These are phyloP conservation scores for Auxenochlorella protothecoides DNA, from an alignment of 139 green algal species.

Conservation along the genomic window DNA sequence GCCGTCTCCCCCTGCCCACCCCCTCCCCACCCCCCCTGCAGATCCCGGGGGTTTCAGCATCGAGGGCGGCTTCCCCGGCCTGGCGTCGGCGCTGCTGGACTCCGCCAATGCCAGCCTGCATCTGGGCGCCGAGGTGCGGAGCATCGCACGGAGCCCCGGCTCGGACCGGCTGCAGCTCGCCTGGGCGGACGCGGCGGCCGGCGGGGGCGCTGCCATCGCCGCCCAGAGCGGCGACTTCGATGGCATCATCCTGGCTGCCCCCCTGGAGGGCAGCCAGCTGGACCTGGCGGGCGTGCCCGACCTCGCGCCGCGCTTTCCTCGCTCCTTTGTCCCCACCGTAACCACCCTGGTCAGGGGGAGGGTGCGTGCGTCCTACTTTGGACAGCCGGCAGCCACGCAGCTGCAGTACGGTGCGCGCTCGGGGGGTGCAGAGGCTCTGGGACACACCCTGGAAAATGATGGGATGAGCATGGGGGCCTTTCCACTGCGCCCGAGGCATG, in stretches of 20 bases:
- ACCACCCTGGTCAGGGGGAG: slow-evolving; percentile 34
- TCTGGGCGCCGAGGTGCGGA: neutral
- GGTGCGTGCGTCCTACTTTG: slow-evolving; percentile 38
- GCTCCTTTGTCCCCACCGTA: slow-evolving; percentile 12
- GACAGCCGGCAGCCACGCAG: neutral
- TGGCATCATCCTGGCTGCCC: slow-evolving; percentile 37
- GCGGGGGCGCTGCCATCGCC: neutral
- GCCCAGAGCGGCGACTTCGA: slow-evolving; percentile 17
- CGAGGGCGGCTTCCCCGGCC: slow-evolving; percentile 37
- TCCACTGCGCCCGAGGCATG: too few relatives aligned
- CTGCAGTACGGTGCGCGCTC: too few relatives aligned
- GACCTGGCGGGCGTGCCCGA: slow-evolving; percentile 4
- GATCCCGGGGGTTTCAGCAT: slow-evolving; percentile 21
- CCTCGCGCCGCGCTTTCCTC: neutral
- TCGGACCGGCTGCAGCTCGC: neutral
- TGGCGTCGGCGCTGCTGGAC: slow-evolving; percentile 24
- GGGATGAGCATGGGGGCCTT: neutral
- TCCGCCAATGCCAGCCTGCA: slow-evolving; percentile 11
- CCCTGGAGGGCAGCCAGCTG: slow-evolving; percentile 23
- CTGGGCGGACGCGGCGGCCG: neutral
- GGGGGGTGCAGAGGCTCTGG: too few relatives aligned
- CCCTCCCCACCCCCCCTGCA: neutral
- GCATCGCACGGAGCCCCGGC: neutral
- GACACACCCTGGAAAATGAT: neutral
- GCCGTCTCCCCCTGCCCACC: slow-evolving; percentile 46